These are phyloP conservation scores for Atkinsonella hypoxylon DNA, from an alignment of 2,329 filamentous ascomycete genomes.

Conservation along the genomic window DNA sequence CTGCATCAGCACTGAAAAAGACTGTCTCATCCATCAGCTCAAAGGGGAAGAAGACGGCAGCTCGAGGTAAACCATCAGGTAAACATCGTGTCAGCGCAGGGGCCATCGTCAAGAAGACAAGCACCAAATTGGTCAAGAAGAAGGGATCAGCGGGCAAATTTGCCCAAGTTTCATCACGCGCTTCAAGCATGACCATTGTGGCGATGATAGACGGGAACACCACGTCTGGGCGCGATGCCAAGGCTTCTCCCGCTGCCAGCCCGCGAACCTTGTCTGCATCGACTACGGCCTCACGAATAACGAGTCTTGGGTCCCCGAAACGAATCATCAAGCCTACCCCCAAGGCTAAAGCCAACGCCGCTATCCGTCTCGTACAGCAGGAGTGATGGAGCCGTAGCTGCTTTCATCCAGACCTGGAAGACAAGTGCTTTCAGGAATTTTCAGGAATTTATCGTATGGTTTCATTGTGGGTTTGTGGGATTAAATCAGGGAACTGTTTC, in stretches of 20 bases:
- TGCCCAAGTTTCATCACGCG: conserved; percentile 7
- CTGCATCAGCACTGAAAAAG: conserved; percentile 25
- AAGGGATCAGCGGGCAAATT: conserved; percentile 5
- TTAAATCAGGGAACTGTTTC: background rate
- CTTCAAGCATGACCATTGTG: conserved; percentile 11
- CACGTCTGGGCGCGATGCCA: conserved; percentile 1
- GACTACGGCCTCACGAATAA: background rate
- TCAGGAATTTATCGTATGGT: background rate
- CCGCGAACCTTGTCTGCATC: background rate
- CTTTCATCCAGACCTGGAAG: too few species aligned
- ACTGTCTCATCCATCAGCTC: conserved; percentile 13
- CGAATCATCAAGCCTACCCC: conserved; percentile 8
- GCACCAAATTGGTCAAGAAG: conserved; percentile 11
- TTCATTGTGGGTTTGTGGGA: background rate
- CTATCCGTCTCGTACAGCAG: conserved; percentile 3
- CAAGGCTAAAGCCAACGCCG: conserved; percentile 7
- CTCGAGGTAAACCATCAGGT: conserved; percentile 4
- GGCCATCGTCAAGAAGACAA: conserved; percentile 17
- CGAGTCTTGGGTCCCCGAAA: background rate
- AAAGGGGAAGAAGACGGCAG: conserved; percentile 14
- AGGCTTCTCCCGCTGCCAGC: background rate
- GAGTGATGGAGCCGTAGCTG: background rate
- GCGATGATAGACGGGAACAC: conserved; percentile 5
- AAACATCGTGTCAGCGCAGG: conserved; percentile 16
- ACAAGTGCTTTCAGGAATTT: background rate